Conservation (phyloP, 371 early-diverging fungal species). For the Saksenaea vasiformis region DNA sequence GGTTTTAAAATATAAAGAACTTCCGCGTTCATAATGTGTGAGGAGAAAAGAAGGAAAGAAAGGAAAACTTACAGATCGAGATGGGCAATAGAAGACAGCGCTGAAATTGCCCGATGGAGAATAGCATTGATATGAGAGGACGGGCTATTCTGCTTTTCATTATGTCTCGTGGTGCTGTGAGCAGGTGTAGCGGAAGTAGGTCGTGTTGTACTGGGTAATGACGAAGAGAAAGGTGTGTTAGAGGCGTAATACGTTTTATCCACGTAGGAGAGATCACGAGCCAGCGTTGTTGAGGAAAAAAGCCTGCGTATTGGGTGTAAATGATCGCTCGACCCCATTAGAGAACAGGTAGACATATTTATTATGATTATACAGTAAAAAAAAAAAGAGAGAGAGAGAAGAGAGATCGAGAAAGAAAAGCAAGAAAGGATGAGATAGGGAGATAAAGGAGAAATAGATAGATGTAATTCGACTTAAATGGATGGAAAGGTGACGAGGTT, state of each 20-base stretch:
- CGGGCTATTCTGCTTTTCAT: conserved; percentile 6
- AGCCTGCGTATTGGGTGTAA: conserved; percentile 31
- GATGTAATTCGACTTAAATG: background rate
- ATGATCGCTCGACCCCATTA: conserved; percentile 4
- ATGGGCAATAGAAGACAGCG: conserved; percentile 26
- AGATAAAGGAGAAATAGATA: conserved; percentile 3
- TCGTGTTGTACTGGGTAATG: background rate
- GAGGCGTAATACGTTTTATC: conserved; percentile 27
- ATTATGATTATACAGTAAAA: conserved; percentile 1
- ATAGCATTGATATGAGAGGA: conserved; percentile 15
- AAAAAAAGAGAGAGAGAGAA: too few relatives aligned
- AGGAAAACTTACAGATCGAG: conserved; percentile 36
- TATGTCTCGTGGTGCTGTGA: background rate
- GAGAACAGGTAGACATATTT: conserved; percentile 21
- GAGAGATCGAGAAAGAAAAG: background rate
- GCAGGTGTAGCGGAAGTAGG: background rate
- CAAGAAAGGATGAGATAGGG: background rate
- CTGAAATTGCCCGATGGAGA: conserved; percentile 24
- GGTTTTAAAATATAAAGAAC: background rate
- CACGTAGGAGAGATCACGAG: conserved; percentile 23
- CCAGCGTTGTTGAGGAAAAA: conserved; percentile 35
- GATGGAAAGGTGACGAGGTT: background rate
- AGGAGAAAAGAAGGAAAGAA: background rate
- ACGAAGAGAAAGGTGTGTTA: background rate
- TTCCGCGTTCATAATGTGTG: background rate